Evolutionary conservation across 2,329 filamentous ascomycete species (phyloP).

Genomic region (Colletotrichum horii): DNA sequence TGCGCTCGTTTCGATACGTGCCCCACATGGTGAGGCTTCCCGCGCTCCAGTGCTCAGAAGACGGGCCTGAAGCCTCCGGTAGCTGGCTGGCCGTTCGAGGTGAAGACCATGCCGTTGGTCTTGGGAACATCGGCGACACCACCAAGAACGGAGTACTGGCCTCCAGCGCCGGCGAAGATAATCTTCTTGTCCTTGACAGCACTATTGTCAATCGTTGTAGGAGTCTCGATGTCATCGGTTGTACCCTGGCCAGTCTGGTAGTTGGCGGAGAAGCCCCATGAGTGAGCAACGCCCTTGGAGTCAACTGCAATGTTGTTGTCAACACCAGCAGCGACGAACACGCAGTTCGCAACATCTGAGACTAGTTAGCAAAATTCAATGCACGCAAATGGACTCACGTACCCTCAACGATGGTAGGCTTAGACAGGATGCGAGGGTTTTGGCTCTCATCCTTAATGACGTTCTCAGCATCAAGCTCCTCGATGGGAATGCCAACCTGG

Average conservation of each 20-base stretch:
- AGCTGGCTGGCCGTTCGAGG: slow-evolving; percentile 9
- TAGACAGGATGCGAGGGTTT: slow-evolving; percentile 73
- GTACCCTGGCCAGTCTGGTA: slow-evolving; percentile 82
- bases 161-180: slow-evolving; percentile 82
- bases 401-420: slow-evolving; percentile 67
- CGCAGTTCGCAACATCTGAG: slow-evolving; percentile 57
- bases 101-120: slow-evolving; percentile 33
- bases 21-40: background rate
- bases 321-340: slow-evolving; percentile 67
- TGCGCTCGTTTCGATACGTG: background rate
- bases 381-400: slow-evolving; percentile 28
- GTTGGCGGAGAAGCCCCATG: slow-evolving; percentile 81
- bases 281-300: slow-evolving; percentile 73
- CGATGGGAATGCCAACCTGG: slow-evolving; percentile 62
- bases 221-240: slow-evolving; percentile 78
- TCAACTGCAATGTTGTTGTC: slow-evolving; percentile 79
- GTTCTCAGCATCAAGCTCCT: slow-evolving; percentile 60
- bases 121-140: slow-evolving; percentile 37
- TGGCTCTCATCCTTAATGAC: slow-evolving; percentile 68
- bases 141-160: slow-evolving; percentile 77
- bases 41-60: background rate
- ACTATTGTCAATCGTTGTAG: slow-evolving; percentile 84
- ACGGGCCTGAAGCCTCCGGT: slow-evolving; percentile 15
- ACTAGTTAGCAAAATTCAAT: background rate
- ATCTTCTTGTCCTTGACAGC: slow-evolving; percentile 79